Evolutionary conservation across 176 grass and related monocot genomes (phyloP).

Genomic region (Aegilops umbellulata): DNA sequence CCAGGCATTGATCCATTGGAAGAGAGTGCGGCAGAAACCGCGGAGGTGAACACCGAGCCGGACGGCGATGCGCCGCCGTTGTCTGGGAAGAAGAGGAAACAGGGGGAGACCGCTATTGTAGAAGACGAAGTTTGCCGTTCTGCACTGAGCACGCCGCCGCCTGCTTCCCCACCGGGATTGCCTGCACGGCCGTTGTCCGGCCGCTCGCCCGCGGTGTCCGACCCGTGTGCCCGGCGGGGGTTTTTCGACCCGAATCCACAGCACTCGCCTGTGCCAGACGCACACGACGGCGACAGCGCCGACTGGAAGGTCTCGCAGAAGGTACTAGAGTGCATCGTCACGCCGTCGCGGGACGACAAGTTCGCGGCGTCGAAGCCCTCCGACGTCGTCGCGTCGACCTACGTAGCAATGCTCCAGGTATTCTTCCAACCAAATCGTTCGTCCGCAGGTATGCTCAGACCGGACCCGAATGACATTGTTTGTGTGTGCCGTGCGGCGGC

Average conservation of each 20-base stretch:
- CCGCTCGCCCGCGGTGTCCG: neutral
- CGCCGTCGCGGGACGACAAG: neutral
- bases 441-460: neutral
- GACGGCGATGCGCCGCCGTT: neutral
- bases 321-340: neutral
- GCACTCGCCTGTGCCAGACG: neutral
- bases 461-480: neutral
- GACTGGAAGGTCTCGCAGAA: neutral
- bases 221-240: neutral
- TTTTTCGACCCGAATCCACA: neutral
- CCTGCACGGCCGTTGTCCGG: neutral
- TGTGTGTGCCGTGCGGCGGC: neutral
- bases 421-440: neutral
- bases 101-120: neutral
- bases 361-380: neutral
- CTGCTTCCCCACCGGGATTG: neutral
- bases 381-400: neutral
- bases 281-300: neutral
- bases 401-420: neutral
- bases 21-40: neutral
- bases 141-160: neutral
- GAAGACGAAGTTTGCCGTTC: neutral
- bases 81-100: slow-evolving; percentile 19
- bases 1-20: neutral
- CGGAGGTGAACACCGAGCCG: neutral